Percentiles rank a stretch among this genome's conserved stretches.
phyloP scores from a whole-genome alignment of 164 flowering plant species.

The Macadamia tetraphylla region DNA sequence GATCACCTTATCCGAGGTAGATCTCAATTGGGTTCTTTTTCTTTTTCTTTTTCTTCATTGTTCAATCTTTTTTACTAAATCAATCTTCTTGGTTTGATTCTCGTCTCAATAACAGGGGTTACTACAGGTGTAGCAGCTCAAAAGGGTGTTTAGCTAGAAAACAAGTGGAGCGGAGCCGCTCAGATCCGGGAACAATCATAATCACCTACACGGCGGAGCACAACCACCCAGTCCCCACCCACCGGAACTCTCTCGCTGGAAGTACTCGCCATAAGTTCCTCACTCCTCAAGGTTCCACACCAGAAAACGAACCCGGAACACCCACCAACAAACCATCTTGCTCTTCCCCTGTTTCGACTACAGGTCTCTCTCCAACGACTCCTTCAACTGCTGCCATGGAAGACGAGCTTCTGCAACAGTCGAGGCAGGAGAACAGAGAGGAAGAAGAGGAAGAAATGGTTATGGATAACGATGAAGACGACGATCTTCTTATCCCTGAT shows the following conservation, averaged over 20 bases:
- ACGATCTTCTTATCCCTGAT: slow-evolving; percentile 30
- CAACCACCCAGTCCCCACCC: slow-evolving; percentile 93
- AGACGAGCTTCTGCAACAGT: slow-evolving; percentile 16
- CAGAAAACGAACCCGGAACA: not conserved
- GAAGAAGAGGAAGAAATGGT: slow-evolving; percentile 19
- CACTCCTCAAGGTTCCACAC: slow-evolving; percentile 4
- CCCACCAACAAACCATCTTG: not conserved
- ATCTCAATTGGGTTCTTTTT: not conserved
- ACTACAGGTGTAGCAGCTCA: slow-evolving; percentile 93
- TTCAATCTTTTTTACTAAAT: not conserved
- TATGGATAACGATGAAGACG: slow-evolving; percentile 33
- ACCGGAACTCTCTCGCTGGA: slow-evolving; percentile 94
- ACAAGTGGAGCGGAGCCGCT: slow-evolving; percentile 86
- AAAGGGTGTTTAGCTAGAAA: slow-evolving; percentile 94
- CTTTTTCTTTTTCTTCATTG: not conserved
- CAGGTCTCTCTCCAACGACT: slow-evolving; percentile 32
- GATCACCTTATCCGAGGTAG: slow-evolving; percentile 95
- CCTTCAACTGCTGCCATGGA: slow-evolving; percentile 21
- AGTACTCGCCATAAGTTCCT: slow-evolving; percentile 64
- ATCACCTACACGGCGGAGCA: slow-evolving; percentile 93
- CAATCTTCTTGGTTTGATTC: not conserved
- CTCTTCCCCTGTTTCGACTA: slow-evolving; percentile 21
- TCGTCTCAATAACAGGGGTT: slow-evolving; percentile 52
- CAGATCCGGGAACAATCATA: slow-evolving; percentile 86
- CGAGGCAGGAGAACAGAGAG: slow-evolving; percentile 18